These are phyloP conservation scores for Acanthamoeba sp. DNA, from an alignment of 208 protist genomes.

Conservation along the genomic window DNA sequence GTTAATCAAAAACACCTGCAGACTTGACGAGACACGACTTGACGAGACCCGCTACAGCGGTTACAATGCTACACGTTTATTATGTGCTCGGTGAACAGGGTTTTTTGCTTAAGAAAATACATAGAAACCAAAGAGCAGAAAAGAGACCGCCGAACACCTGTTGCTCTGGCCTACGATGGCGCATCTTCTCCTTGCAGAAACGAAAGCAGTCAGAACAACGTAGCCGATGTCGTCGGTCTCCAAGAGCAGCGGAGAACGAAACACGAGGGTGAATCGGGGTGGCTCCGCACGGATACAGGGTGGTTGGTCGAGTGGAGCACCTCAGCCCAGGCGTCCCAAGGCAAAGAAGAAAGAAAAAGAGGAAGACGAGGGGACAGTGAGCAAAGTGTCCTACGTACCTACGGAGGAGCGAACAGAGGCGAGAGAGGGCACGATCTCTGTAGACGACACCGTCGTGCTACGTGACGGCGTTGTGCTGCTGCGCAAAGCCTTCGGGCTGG, in stretches of 20 bases:
- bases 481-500: not conserved
- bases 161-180: too few relatives aligned
- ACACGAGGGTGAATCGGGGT: not conserved
- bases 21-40: too few relatives aligned
- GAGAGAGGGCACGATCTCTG: not conserved
- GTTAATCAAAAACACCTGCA: too few relatives aligned
- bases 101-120: too few relatives aligned
- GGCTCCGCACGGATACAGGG: not conserved
- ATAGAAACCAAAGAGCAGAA: too few relatives aligned
- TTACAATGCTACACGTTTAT: too few relatives aligned
- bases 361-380: not conserved
- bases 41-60: too few relatives aligned
- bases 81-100: too few relatives aligned
- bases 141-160: too few relatives aligned
- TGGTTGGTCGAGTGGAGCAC: not conserved
- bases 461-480: slow-evolving; percentile 1
- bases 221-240: not conserved
- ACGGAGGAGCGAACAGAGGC: not conserved
- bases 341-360: not conserved
- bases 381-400: not conserved
- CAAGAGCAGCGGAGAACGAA: not conserved
- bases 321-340: not conserved
- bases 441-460: not conserved
- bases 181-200: too few relatives aligned
- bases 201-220: too few relatives aligned